Conservation (phyloP, 1,284 basidiomycete species). For the Spongiforma sp. region DNA sequence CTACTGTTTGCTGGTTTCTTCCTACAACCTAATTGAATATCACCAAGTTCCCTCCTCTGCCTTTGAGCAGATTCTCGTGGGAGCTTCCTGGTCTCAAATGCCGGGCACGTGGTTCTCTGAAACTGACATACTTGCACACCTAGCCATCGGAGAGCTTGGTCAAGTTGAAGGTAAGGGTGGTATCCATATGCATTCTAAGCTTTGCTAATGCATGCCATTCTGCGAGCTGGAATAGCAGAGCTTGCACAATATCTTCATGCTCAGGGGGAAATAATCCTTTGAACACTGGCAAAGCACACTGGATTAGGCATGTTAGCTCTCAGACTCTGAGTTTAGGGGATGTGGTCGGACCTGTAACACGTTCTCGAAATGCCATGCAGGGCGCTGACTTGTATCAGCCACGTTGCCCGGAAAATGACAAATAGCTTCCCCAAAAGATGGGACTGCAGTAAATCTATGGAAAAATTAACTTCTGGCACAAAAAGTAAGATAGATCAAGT, state of each 20-base stretch:
- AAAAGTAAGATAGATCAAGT: not conserved
- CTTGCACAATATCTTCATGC: not conserved
- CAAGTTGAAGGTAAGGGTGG: not conserved
- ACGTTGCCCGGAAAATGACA: slow-evolving; percentile 1
- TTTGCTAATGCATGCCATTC: slow-evolving; percentile 7
- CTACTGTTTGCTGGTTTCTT: not conserved
- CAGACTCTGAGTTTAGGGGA: not conserved
- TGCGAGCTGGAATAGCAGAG: not conserved
- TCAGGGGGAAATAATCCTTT: slow-evolving; percentile 6
- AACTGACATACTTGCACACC: not conserved
- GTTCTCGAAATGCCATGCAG: slow-evolving; percentile 10
- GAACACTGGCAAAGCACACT: slow-evolving; percentile 14
- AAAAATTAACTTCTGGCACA: not conserved
- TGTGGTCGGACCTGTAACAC: slow-evolving; percentile 5
- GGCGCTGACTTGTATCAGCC: not conserved
- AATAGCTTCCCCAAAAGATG: not conserved
- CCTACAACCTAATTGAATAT: not conserved
- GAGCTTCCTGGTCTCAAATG: not conserved
- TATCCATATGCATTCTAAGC: not conserved
- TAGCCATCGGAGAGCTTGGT: not conserved
- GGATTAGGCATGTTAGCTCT: too few species aligned
- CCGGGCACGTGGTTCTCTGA: not conserved
- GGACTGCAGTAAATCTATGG: not conserved
- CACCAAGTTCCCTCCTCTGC: not conserved
- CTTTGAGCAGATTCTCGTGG: not conserved